Evolutionary conservation across 257 asterid species (phyloP).

Genomic region (Mentha longifolia): DNA sequence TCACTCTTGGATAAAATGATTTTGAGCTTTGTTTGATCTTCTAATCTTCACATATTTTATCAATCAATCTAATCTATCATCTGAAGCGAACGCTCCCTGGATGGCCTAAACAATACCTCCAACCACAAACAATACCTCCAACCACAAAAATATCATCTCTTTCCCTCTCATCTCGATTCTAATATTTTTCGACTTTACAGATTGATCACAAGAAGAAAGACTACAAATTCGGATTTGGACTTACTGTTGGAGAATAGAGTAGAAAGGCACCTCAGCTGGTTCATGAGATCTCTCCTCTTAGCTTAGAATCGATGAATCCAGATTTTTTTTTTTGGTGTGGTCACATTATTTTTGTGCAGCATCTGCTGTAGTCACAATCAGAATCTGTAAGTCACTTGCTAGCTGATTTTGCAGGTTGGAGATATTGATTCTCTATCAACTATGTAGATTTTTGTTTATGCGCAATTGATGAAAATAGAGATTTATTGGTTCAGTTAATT

Average conservation of each 20-base stretch:
- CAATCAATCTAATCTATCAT: no score
- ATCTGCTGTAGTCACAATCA: slow-evolving; percentile 22
- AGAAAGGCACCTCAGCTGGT: neutral
- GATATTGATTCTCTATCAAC: slow-evolving; percentile 27
- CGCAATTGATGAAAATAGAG: slow-evolving; percentile 24
- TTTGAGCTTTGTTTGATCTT: no score
- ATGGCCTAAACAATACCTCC: neutral
- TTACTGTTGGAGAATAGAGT: slow-evolving; percentile 82
- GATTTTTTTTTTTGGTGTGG: slow-evolving; percentile 12
- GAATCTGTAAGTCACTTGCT: slow-evolving; percentile 2
- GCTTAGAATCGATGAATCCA: slow-evolving; percentile 40
- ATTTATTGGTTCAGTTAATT: slow-evolving; percentile 20
- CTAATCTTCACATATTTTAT: no score
- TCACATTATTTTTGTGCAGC: slow-evolving; percentile 35
- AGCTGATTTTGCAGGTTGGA: slow-evolving; percentile 46
- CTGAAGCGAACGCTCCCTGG: no score
- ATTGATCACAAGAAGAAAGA: slow-evolving; percentile 83
- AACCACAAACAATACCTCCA: neutral
- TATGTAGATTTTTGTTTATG: slow-evolving; percentile 33
- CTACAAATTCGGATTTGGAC: slow-evolving; percentile 84
- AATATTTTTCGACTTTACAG: slow-evolving; percentile 41
- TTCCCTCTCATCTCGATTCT: neutral
- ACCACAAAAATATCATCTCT: neutral
- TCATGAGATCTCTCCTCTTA: neutral
- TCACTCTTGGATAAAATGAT: no score